Evolutionary conservation across 495 filamentous ascomycete species (phyloP).

Genomic region (Massariosphaeria phaeospora): DNA sequence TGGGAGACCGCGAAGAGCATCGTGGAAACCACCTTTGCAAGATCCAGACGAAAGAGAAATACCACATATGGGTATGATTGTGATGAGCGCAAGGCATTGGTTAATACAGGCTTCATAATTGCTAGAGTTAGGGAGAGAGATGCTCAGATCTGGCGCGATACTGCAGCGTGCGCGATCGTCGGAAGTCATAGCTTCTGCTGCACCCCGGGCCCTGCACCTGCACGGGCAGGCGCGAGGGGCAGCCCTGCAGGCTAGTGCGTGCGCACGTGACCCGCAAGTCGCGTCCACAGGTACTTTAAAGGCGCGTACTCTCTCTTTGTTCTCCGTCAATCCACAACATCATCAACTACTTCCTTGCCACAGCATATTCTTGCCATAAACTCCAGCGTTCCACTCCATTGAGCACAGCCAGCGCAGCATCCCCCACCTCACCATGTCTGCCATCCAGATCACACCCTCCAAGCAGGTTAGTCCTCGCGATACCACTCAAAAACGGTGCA

Average conservation of each 20-base stretch:
- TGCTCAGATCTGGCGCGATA: no score
- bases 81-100: not conserved
- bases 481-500: not conserved
- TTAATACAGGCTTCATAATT: no score
- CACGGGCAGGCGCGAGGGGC: not conserved
- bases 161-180: no score
- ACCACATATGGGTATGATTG: conserved; percentile 12
- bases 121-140: no score
- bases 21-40: no score
- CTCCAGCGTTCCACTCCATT: not conserved
- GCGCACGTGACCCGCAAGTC: conserved; percentile 13
- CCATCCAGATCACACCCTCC: conserved; percentile 32
- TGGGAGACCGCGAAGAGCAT: conserved; percentile 5
- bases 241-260: not conserved
- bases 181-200: conserved; percentile 25
- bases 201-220: no score
- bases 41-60: no score
- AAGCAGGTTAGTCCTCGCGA: conserved; percentile 29
- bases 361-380: conserved; percentile 2
- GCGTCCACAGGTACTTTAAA: conserved; percentile 14
- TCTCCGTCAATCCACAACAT: conserved; percentile 13
- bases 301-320: conserved; percentile 16
- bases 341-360: conserved; percentile 2
- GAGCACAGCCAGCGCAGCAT: not conserved
- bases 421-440: conserved; percentile 24